Base-by-base conservation (phyloP, 345 rosid genomes). In the Erysimum cheiranthoides region DNA sequence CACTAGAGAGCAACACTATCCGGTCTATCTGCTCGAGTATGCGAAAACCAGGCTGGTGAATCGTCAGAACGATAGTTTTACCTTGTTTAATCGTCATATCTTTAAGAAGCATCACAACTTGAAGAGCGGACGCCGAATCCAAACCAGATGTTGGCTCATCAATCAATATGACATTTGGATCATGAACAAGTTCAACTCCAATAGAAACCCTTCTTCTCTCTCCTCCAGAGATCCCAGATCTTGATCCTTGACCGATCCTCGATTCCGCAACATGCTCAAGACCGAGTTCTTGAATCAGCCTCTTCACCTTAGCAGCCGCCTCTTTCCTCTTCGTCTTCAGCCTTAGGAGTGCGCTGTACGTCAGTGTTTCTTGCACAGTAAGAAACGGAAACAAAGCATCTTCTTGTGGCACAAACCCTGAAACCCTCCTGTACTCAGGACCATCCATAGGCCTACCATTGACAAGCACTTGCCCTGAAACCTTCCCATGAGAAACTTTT, bases 81-180 rank as follows among this genome's bases (percentile, higher is more conserved):
- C 94, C 90, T 83, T 91, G 97, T 47, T 76, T 75, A 56, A 80
- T 45, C 3, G 81, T 89, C 90, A 89, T 86, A 12, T 82, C 82
- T 78, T 90, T 89, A 31, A 93, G 91, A 53, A 91, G 78, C 61
- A 76, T 85, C 40, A 86, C 78, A 28, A 87, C 78, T 61, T 87
- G 94, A 47, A 93, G 88, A 61, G 98, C 98, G 1, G 97, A 88
- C 0, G 91, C 96, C 0, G 98, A 93, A 78, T 93, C 98, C 82
- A 93, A 74, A 14, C 98, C 94, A 17, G 97, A 93, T 73, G 97
- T 93, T n/a, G 98, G 98, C 75, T 93, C 98, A 75, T 93, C 97
- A 8, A 93, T 85, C 78, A 93, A 53, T 67, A 93, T 73, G 79
- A 91, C 90, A n/a, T 83, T 83, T 36, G 98, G 97, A 58, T 91